Conservation (phyloP, 164 flowering plant species). For the Magnolia changhungtana region DNA sequence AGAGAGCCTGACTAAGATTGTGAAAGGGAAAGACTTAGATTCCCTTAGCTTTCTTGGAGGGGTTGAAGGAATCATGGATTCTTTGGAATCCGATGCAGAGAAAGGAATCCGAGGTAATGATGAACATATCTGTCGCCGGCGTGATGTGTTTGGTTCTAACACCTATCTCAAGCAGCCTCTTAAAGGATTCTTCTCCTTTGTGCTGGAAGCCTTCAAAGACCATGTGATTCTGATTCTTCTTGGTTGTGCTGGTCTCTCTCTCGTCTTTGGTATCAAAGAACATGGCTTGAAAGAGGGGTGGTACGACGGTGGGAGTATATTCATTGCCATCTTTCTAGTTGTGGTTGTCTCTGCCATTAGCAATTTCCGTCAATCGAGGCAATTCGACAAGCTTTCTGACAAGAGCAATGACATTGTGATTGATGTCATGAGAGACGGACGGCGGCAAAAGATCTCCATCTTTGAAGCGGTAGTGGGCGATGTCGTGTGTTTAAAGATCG, state of each 20-base stretch:
- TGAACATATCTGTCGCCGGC: constrained; percentile 22
- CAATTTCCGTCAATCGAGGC: constrained; percentile 34
- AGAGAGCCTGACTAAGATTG: constrained; percentile 25
- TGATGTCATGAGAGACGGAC: constrained; percentile 37
- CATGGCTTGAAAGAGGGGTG: constrained; percentile 42
- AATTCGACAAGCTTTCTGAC: constrained; percentile 32
- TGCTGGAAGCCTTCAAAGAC: constrained; percentile 43
- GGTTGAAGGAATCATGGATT: constrained; percentile 28
- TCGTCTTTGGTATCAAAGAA: constrained; percentile 46
- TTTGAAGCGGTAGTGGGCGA: constrained; percentile 53
- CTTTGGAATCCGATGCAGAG: constrained; percentile 33
- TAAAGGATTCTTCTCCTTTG: constrained; percentile 31
- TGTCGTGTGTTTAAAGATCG: constrained; percentile 36
- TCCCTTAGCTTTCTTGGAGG: constrained; percentile 35
- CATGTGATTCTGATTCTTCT: constrained; percentile 39
- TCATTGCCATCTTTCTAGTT: constrained; percentile 40
- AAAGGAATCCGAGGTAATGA: constrained; percentile 41
- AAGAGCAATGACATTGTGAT: constrained; percentile 30
- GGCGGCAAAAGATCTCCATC: constrained; percentile 29
- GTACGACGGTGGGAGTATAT: constrained; percentile 53
- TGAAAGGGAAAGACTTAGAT: constrained; percentile 29
- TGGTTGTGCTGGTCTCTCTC: constrained; percentile 36
- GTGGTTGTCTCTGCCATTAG: constrained; percentile 38
- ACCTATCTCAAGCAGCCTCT: constrained; percentile 27
- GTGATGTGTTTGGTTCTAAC: constrained; percentile 40